A percentile compares a stretch with the other conserved stretches of the same genome.
These are phyloP conservation scores for Rhizopogon salebrosus DNA, from an alignment of 768 basidiomycete species.

Conservation along the genomic window DNA sequence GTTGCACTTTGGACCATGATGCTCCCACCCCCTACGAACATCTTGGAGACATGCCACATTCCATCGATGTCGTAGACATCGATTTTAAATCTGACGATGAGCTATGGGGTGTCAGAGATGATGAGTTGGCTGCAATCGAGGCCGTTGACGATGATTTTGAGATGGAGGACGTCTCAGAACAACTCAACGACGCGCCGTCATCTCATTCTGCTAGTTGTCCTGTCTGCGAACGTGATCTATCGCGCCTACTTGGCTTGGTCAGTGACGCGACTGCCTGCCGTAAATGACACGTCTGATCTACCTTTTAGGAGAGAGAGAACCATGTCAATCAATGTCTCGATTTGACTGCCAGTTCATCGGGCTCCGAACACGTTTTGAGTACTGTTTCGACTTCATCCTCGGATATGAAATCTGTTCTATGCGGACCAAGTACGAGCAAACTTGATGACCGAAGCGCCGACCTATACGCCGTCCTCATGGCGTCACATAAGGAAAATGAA, in stretches of 20 bases:
- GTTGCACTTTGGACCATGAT: neutral
- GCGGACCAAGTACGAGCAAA: neutral
- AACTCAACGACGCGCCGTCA: neutral
- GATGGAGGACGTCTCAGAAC: constrained; percentile 17
- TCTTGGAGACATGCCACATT: neutral
- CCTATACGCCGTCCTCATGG: constrained; percentile 84
- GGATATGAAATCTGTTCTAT: neutral
- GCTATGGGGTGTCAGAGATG: constrained; percentile 73
- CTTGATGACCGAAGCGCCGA: constrained; percentile 14
- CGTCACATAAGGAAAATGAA: constrained; percentile 73
- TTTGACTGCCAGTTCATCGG: constrained; percentile 11
- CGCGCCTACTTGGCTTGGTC: constrained; percentile 11
- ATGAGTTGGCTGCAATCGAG: constrained; percentile 45
- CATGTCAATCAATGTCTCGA: constrained; percentile 62
- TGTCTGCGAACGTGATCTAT: constrained; percentile 17
- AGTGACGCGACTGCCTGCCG: constrained; percentile 15
- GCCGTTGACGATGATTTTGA: constrained; percentile 23
- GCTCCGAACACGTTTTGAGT: neutral
- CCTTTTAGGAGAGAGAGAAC: constrained; percentile 38
- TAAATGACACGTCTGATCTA: constrained; percentile 3
- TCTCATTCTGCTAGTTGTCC: constrained; percentile 15
- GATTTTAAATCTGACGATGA: constrained; percentile 17
- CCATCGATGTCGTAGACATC: neutral
- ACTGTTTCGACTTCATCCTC: neutral
- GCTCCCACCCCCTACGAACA: neutral